Evolutionary conservation across 2,329 filamentous ascomycete genomes (phyloP).

Genomic region (Ceratocystis alfenasii): DNA sequence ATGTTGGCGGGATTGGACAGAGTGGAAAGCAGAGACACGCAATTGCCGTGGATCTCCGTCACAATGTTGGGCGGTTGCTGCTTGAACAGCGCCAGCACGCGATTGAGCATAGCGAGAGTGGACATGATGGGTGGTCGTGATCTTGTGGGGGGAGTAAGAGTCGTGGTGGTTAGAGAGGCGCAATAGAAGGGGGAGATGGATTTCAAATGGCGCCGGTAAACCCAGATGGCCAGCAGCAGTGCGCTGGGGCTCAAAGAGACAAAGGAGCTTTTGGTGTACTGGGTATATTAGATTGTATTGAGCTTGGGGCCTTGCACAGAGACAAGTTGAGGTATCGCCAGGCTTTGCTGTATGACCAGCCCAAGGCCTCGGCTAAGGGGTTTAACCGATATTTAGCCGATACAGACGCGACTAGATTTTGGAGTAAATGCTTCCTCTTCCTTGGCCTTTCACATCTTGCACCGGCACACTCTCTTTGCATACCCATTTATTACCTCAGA

Average conservation of each 20-base stretch:
- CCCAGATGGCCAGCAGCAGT: neutral
- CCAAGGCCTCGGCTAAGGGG: neutral
- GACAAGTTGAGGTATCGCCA: too few species aligned
- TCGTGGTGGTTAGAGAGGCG: neutral
- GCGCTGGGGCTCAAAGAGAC: neutral
- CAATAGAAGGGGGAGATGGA: neutral
- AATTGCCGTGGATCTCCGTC: slow-evolving; percentile 51
- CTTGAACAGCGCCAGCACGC: slow-evolving; percentile 50
- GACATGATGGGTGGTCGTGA: slow-evolving; percentile 42
- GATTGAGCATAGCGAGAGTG: slow-evolving; percentile 51
- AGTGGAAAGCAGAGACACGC: slow-evolving; percentile 53
- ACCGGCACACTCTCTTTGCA: neutral
- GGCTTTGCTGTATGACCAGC: neutral
- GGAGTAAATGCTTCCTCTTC: neutral
- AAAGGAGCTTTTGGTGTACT: too few species aligned
- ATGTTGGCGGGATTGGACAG: slow-evolving; percentile 67
- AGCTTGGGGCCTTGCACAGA: too few species aligned
- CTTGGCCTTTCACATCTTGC: neutral
- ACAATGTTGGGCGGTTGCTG: slow-evolving; percentile 41
- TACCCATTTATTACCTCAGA: neutral
- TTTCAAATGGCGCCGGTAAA: neutral
- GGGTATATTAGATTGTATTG: too few species aligned
- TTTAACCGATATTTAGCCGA: slow-evolving; percentile 14
- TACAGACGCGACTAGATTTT: neutral
- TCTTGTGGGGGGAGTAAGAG: neutral